Evolutionary conservation across 1,284 basidiomycete species (phyloP).

Genomic region (Boletus albobrunnescens): DNA sequence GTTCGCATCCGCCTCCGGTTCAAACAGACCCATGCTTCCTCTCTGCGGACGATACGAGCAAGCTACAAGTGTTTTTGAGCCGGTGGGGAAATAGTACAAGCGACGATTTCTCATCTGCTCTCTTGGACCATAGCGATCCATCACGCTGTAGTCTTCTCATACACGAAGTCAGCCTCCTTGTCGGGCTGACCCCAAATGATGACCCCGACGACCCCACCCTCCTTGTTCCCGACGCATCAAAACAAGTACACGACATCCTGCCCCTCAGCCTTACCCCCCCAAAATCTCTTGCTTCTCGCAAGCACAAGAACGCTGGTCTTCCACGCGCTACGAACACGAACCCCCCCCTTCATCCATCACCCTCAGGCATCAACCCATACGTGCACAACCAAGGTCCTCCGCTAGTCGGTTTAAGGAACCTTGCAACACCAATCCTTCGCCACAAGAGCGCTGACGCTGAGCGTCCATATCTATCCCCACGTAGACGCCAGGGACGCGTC

Average conservation of each 20-base stretch:
- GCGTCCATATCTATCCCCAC: conserved; percentile 13
- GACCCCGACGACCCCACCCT: conserved; percentile 4
- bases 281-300: conserved; percentile 18
- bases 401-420: not conserved
- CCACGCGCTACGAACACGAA: not conserved
- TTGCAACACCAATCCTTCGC: conserved; percentile 10
- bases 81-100: conserved; percentile 1
- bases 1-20: not conserved
- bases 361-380: not conserved
- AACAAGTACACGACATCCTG: conserved; percentile 12
- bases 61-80: conserved; percentile 13
- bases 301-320: conserved; percentile 2
- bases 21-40: conserved; percentile 1
- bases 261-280: conserved; percentile 23
- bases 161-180: conserved; percentile 33
- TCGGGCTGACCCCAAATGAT: conserved; percentile 28
- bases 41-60: conserved; percentile 17
- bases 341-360: not conserved
- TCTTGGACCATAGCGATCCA: conserved; percentile 5
- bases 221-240: not conserved
- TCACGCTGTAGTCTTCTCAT: conserved; percentile 29
- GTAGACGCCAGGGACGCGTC: conserved; percentile 28
- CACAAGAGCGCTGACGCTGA: conserved; percentile 4
- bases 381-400: not conserved
- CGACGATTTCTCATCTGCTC: conserved; percentile 7